Base-by-base conservation (phyloP, 331 rosid genomes). In the Quercus tomentella region DNA sequence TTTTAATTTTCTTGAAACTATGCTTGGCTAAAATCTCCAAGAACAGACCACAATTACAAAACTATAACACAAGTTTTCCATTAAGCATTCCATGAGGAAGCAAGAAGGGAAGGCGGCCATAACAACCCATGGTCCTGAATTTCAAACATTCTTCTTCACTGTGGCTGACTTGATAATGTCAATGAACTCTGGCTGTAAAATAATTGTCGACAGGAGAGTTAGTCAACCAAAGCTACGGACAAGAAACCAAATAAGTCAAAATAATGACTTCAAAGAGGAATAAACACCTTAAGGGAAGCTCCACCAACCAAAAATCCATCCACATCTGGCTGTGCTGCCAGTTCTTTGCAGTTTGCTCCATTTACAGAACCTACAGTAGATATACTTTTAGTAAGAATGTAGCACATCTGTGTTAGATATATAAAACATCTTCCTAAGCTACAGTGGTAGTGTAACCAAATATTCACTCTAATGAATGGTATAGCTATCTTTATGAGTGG, bases 231-330 rank as follows among this genome's bases (percentile, higher is more conserved):
- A 68, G 75, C 12, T 45, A 18, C 70, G 28, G 35, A 58, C 66
- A 43, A 58, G 52, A 82, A 86, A 56, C 75, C 56, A 80, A 15
- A 7, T 31, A 75, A 78, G 72, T 14, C 77, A n/a, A 55, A 75
- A 12, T 28, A 35, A 30, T 4, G 51, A 17, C 6, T 4, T 10
- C 20, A 7, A 31, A 65, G 52, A 70, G 26, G 70, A 54, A 12
- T 2, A 56, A 18, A 57, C 62, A 94, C 97, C 97, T 94, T 90
- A 37, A 92, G 84, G 68, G 98, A 94, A 87, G 98, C 98, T 85
- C 98, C 97, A 5, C 97, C 98, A 58, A 92, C 97, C 87, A 94
- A 89, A 89, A 94, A 94, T 63, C 97, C 98, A 84, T 94, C 98
- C 76, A 94, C 78, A 77, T 94, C 98, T 28, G 90, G 90, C 83